Base-by-base conservation (phyloP, 2,329 filamentous ascomycete genomes). In the Dothideomycetes sp. region DNA sequence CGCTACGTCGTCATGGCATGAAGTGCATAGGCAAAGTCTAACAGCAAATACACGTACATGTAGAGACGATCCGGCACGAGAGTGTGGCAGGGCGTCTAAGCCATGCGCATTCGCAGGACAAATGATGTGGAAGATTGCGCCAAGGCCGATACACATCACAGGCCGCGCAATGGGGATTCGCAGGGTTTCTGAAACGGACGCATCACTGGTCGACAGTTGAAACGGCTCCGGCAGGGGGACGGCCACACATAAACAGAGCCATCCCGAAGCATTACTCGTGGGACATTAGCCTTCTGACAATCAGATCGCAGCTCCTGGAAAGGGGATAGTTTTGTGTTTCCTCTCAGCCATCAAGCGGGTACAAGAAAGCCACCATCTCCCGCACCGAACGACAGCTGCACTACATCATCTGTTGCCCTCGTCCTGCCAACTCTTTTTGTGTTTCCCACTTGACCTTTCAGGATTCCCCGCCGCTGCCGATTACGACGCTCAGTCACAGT, bases 401-500 rank as follows among this genome's bases (percentile, higher is more conserved):
- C 22, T 27, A 7, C 22, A 12, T 27, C 22, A 27, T 27, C 22
- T 27, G 7, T 27, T 27, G 7, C 22, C 7, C 22, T 27, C 12
- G 22, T 12, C 22, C 22, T 27, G 22, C 22, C 22, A 27, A 27
- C 22, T 27, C 22, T 27, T 27, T 27, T n/a, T n/a, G n/a, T n/a
- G n/a, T n/a, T n/a, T n/a, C n/a, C n/a, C n/a, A n/a, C n/a, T n/a
- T n/a, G n/a, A n/a, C n/a, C 31, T 31, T 31, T 31, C 12, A 31
- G 8, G 24, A 32, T 32, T 22, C 14, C 18, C 39, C 14, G 18
- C 22, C 22, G 22, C 22, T 27, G n/a, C 24, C 32, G 19, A 29
- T 29, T 36, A 41, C 34, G 29, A 41, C 39, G 34, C 39, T 37
- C 36, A 14, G 27, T 27, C 32, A 17, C n/a, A n/a, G n/a, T n/a